phyloP scores from a whole-genome alignment of 1,284 basidiomycete species.

The Marasmius oreades region DNA sequence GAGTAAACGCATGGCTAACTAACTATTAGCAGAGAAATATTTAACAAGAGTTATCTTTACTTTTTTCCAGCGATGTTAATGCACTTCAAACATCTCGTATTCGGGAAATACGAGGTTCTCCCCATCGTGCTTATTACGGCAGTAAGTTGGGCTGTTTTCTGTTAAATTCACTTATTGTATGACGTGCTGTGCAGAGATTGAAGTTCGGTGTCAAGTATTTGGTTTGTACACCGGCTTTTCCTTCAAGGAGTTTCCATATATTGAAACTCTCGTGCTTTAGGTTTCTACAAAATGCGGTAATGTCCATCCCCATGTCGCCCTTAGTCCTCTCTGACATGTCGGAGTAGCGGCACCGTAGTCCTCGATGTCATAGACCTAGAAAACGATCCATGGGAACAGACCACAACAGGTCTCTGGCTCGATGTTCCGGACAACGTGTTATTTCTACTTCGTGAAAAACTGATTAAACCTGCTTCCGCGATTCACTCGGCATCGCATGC shows the following conservation, averaged over 20 bases:
- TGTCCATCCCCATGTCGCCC: constrained; percentile 6
- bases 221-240: constrained; percentile 44
- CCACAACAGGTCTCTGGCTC: constrained; percentile 82
- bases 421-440: constrained; percentile 65
- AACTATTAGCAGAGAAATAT: background rate
- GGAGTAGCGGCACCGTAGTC: constrained; percentile 55
- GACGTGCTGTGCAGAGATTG: constrained; percentile 49
- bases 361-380: constrained; percentile 81
- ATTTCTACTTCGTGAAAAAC: constrained; percentile 51
- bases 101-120: constrained; percentile 60
- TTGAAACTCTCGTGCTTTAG: constrained; percentile 24
- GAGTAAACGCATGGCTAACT: too few relatives aligned
- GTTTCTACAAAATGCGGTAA: constrained; percentile 63
- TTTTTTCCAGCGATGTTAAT: constrained; percentile 61
- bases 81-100: constrained; percentile 79
- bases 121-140: constrained; percentile 69
- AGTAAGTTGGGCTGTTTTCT: constrained; percentile 40
- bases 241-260: background rate
- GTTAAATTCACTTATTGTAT: background rate
- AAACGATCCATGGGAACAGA: constrained; percentile 74
- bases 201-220: constrained; percentile 72
- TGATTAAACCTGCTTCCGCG: constrained; percentile 67
- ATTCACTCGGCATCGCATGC: constrained; percentile 88
- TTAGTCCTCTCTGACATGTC: background rate
- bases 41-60: background rate